Percentiles rank a stretch among this genome's conserved stretches.
phyloP scores from a whole-genome alignment of 78 protist genomes.

The Dictyostelium brefeldianum region DNA sequence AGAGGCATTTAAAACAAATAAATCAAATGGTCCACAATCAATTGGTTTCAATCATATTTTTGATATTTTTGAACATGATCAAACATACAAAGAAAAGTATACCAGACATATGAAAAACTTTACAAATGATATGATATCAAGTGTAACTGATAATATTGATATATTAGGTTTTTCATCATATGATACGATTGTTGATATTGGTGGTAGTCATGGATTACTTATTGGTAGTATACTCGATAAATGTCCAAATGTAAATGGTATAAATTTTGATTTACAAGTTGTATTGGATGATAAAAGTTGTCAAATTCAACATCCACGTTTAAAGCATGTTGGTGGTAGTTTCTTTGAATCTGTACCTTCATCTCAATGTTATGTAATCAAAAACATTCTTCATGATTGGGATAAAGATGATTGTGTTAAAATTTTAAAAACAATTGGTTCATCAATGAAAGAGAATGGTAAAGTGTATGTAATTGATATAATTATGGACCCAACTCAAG shows the following conservation, averaged over 20 bases:
- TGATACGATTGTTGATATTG: slow-evolving; percentile 24
- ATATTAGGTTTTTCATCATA: background rate
- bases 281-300: background rate
- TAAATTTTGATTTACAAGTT: background rate
- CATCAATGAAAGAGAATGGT: background rate
- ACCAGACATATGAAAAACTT: background rate
- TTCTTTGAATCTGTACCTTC: slow-evolving; percentile 18
- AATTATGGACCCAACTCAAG: background rate
- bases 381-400: slow-evolving; percentile 21
- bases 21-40: background rate
- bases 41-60: background rate
- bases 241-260: slow-evolving; percentile 4
- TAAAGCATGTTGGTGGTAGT: background rate
- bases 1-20: background rate
- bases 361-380: background rate
- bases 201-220: slow-evolving; percentile 21
- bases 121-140: background rate
- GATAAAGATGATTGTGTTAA: background rate
- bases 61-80: background rate
- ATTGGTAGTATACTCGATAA: background rate
- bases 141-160: background rate
- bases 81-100: background rate
- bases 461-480: slow-evolving; percentile 4
- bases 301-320: background rate
- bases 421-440: slow-evolving; percentile 1